These are phyloP conservation scores for Mucor plumbeus DNA, from an alignment of 371 early-diverging fungal species.

Conservation along the genomic window DNA sequence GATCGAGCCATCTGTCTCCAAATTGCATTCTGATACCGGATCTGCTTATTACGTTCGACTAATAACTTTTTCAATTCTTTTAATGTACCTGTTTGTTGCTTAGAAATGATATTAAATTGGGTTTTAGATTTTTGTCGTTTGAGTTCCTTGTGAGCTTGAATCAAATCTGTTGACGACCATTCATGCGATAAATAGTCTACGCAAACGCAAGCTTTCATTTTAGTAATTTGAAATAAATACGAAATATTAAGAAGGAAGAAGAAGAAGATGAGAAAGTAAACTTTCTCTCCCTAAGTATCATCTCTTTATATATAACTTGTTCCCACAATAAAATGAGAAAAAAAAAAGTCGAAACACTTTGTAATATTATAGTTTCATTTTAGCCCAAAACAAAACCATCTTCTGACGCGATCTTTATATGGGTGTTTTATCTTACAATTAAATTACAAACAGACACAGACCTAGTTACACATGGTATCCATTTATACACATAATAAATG, in stretches of 20 bases:
- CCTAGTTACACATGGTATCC: conserved; percentile 5
- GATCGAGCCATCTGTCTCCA: conserved; percentile 50
- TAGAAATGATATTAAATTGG: conserved; percentile 17
- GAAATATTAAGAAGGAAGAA: conserved; percentile 1
- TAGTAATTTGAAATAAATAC: background rate
- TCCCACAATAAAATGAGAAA: conserved; percentile 6
- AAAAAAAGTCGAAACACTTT: conserved; percentile 25
- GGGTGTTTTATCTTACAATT: conserved; percentile 5
- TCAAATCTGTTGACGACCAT: conserved; percentile 42
- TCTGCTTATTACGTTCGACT: conserved; percentile 32
- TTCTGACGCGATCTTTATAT: conserved; percentile 15
- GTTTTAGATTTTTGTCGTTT: conserved; percentile 34
- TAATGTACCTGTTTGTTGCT: conserved; percentile 9
- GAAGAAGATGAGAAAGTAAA: background rate
- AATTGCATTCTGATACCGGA: conserved; percentile 44
- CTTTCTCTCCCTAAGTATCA: background rate
- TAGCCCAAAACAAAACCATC: conserved; percentile 24
- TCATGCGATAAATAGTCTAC: conserved; percentile 54
- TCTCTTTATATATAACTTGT: conserved; percentile 1
- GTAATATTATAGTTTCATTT: conserved; percentile 14
- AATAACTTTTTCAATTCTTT: conserved; percentile 27
- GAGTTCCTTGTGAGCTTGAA: conserved; percentile 35
- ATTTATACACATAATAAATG: background rate
- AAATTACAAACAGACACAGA: conserved; percentile 11
- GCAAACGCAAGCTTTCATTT: conserved; percentile 43